phyloP scores from a whole-genome alignment of 2,329 filamentous ascomycete genomes.

The Calonectria ilicicola region DNA sequence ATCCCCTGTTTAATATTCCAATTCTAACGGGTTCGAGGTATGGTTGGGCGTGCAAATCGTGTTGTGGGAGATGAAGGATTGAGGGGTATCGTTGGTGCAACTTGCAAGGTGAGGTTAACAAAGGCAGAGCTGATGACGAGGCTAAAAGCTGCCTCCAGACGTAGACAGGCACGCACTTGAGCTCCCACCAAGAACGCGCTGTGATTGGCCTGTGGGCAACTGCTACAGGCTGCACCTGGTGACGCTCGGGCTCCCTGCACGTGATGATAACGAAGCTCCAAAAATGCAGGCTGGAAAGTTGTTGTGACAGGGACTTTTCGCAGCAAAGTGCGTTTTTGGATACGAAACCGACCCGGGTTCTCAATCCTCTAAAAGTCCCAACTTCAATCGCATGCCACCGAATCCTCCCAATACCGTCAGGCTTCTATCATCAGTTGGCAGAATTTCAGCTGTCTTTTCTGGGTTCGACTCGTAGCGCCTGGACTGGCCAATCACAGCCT shows the following conservation, averaged over 20 bases:
- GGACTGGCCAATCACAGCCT: constrained; percentile 37
- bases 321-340: constrained; percentile 12
- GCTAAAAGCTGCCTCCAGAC: constrained; percentile 63
- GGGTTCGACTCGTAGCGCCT: constrained; percentile 19
- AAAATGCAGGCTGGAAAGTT: constrained; percentile 29
- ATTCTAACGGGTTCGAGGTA: constrained; percentile 5
- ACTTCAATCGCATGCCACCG: neutral
- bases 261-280: constrained; percentile 37
- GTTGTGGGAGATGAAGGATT: constrained; percentile 24
- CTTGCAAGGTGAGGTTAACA: constrained; percentile 38
- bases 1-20: constrained; percentile 26
- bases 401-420: constrained; percentile 12
- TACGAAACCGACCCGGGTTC: neutral
- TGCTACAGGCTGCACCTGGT: constrained; percentile 23
- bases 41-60: neutral
- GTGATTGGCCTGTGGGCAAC: constrained; percentile 41
- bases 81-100: constrained; percentile 38
- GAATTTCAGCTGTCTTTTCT: constrained; percentile 7
- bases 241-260: constrained; percentile 30
- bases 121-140: constrained; percentile 64
- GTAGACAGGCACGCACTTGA: constrained; percentile 28
- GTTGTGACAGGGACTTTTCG: constrained; percentile 2
- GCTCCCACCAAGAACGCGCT: constrained; percentile 32
- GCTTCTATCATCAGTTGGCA: constrained; percentile 10
- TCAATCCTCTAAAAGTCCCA: neutral